Percentiles rank a stretch among this genome's conserved stretches.
phyloP scores from a whole-genome alignment of 78 protist species.

The Pigoraptor vietnamica region DNA sequence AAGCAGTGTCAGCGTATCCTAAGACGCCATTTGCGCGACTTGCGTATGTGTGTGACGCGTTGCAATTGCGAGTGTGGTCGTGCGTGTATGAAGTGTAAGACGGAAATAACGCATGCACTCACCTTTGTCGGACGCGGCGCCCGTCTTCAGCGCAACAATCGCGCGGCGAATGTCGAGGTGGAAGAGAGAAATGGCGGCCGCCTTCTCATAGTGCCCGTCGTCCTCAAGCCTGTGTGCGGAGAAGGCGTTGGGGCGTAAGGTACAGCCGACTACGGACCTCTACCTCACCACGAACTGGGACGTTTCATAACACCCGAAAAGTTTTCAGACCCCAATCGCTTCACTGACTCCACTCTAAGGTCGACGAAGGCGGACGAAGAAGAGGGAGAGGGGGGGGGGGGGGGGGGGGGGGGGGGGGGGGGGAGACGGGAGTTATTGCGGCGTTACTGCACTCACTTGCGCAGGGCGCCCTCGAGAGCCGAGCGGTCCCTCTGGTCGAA shows the following conservation, averaged over 20 bases:
- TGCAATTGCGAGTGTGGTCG: too few relatives aligned
- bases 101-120: too few relatives aligned
- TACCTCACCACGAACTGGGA: too few relatives aligned
- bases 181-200: constrained; percentile 54
- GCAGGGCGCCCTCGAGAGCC: neutral
- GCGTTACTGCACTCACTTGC: neutral
- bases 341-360: too few relatives aligned
- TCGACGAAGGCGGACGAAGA: too few relatives aligned
- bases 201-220: constrained; percentile 46
- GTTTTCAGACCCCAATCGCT: too few relatives aligned
- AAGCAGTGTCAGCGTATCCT: neutral
- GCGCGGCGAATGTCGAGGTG: constrained; percentile 61
- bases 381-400: neutral
- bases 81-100: too few relatives aligned
- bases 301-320: too few relatives aligned
- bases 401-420: neutral
- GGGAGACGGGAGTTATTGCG: neutral
- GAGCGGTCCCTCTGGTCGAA: neutral
- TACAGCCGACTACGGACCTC: too few relatives aligned
- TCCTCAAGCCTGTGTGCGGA: constrained; percentile 32
- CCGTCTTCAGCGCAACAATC: constrained; percentile 3
- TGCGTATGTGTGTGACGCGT: too few relatives aligned
- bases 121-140: neutral
- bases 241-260: too few relatives aligned
- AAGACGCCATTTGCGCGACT: neutral